Evolutionary conservation across 2,329 filamentous ascomycete genomes (phyloP).

Genomic region (Hirsutella rhossiliensis): DNA sequence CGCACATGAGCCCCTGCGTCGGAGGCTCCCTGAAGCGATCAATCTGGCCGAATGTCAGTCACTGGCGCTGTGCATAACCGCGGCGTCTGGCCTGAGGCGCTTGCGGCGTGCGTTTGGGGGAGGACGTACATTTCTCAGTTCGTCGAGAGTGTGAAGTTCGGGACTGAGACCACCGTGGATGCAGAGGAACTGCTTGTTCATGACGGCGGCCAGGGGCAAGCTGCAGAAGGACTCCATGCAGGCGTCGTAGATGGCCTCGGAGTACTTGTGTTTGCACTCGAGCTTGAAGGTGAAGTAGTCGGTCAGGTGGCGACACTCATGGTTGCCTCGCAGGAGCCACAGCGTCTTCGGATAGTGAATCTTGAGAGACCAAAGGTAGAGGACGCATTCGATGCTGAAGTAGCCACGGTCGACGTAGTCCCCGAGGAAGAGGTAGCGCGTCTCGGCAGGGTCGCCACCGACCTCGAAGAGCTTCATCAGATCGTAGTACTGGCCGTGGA

Average conservation of each 20-base stretch:
- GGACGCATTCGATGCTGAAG: constrained; percentile 97
- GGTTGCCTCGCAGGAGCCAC: constrained; percentile 94
- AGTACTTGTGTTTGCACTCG: constrained; percentile 99
- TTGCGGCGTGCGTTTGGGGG: too few species aligned
- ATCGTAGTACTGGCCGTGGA: constrained; percentile 98
- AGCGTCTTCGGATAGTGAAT: constrained; percentile 98
- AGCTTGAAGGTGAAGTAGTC: constrained; percentile 99
- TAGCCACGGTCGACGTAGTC: constrained; percentile 98
- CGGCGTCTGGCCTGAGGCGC: too few species aligned
- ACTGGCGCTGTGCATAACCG: too few species aligned
- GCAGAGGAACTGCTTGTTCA: constrained; percentile 99
- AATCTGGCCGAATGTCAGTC: constrained; percentile 44
- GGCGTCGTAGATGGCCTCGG: constrained; percentile 87
- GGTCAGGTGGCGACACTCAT: constrained; percentile 96
- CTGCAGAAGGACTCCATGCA: constrained; percentile 98
- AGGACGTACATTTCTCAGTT: constrained; percentile 68
- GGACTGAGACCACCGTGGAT: constrained; percentile 95
- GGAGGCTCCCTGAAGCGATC: constrained; percentile 96
- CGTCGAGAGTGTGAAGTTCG: constrained; percentile 89
- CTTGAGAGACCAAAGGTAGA: constrained; percentile 96
- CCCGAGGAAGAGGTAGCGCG: constrained; percentile 89
- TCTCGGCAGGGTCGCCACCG: constrained; percentile 91
- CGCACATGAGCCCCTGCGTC: constrained; percentile 96
- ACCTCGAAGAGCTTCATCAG: constrained; percentile 99
- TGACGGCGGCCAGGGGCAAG: constrained; percentile 84